Conservation (phyloP, 768 basidiomycete species). For the Mycena filopes region DNA sequence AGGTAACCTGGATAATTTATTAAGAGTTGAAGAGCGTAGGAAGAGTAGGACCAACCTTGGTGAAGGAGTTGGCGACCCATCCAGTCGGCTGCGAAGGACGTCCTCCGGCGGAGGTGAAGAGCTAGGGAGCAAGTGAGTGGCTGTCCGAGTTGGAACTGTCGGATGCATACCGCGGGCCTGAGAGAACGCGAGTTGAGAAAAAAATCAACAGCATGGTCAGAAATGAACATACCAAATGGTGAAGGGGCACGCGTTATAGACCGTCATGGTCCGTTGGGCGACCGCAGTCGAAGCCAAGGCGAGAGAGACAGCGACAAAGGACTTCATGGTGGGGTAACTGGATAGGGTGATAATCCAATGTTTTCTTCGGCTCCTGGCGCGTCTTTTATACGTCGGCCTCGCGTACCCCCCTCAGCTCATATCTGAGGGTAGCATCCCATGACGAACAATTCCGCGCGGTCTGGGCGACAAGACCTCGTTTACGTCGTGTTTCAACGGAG, state of each 20-base stretch:
- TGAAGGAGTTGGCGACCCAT: slow-evolving; percentile 52
- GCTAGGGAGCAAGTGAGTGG: neutral
- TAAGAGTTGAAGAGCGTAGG: neutral
- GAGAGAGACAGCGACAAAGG: slow-evolving; percentile 32
- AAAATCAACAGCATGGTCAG: too few relatives aligned
- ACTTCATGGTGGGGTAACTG: slow-evolving; percentile 12
- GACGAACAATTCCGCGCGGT: neutral
- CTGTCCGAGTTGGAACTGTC: neutral
- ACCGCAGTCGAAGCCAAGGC: slow-evolving; percentile 14
- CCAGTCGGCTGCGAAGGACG: slow-evolving; percentile 45
- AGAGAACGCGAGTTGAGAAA: slow-evolving; percentile 20
- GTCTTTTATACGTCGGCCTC: neutral
- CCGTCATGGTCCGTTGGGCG: slow-evolving; percentile 18
- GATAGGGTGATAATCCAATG: neutral
- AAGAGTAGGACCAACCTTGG: slow-evolving; percentile 47
- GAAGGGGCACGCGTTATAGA: slow-evolving; percentile 28
- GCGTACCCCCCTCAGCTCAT: neutral
- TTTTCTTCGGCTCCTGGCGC: neutral
- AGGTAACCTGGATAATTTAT: neutral
- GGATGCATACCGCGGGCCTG: slow-evolving; percentile 39
- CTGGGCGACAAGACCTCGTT: too few relatives aligned
- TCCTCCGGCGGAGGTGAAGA: slow-evolving; percentile 25
- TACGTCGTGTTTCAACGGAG: too few relatives aligned
- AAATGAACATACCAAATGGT: slow-evolving; percentile 37
- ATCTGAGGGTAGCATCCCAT: neutral